These are phyloP conservation scores for Alternaria burnsii DNA, from an alignment of 2,329 filamentous ascomycete genomes.

Conservation along the genomic window DNA sequence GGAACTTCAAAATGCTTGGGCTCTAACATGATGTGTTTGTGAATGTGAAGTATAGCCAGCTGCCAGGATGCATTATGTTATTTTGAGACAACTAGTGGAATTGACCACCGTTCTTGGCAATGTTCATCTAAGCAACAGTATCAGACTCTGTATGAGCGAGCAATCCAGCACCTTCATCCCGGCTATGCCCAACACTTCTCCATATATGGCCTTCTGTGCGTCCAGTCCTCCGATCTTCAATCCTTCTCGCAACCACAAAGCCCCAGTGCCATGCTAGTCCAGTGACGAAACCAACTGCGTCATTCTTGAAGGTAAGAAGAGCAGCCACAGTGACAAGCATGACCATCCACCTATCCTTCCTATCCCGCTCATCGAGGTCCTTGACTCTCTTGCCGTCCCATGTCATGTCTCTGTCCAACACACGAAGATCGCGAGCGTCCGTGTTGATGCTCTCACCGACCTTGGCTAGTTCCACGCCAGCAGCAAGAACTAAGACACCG, in stretches of 20 bases:
- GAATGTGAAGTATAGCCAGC: too few species aligned
- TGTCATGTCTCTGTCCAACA: conserved; percentile 44
- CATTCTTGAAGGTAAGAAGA: conserved; percentile 86
- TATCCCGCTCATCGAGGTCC: conserved; percentile 71
- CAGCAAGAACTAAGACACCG: conserved; percentile 88
- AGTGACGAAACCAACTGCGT: conserved; percentile 84
- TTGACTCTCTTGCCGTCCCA: conserved; percentile 58
- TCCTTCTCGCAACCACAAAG: conserved; percentile 54
- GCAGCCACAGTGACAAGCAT: conserved; percentile 89
- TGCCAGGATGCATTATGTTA: not conserved
- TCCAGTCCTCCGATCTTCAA: conserved; percentile 37
- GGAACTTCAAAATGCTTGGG: not conserved
- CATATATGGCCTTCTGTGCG: conserved; percentile 32
- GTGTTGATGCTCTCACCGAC: conserved; percentile 86
- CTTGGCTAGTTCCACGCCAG: conserved; percentile 85
- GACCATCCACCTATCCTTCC: conserved; percentile 80
- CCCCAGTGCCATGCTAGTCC: conserved; percentile 82
- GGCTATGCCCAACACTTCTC: conserved; percentile 30
- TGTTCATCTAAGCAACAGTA: conserved; percentile 11
- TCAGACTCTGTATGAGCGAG: conserved; percentile 41
- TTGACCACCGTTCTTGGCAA: not conserved
- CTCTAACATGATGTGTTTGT: too few species aligned
- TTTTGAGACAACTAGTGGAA: not conserved
- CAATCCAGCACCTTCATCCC: conserved; percentile 33
- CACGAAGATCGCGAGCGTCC: conserved; percentile 67